Percentiles rank a stretch among this genome's conserved stretches.
These are phyloP conservation scores for Dioscorea dumetorum DNA, from an alignment of 106 monocot genomes.

Conservation along the genomic window DNA sequence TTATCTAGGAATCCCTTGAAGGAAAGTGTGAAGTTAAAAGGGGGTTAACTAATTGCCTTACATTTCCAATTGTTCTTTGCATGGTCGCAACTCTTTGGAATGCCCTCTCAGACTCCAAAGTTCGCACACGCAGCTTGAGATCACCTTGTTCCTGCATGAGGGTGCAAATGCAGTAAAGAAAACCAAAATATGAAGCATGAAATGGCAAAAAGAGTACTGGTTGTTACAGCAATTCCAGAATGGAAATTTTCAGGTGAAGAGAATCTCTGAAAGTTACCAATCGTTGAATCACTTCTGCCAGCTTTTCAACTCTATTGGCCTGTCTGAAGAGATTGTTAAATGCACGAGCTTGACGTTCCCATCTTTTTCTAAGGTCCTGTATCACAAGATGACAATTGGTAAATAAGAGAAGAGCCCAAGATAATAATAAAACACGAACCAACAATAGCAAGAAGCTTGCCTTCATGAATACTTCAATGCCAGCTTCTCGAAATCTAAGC, in stretches of 20 bases:
- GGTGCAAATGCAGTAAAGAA: background rate
- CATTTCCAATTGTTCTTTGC: slow-evolving; percentile 84
- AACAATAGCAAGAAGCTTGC: slow-evolving; percentile 27
- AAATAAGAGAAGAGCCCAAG: background rate
- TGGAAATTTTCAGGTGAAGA: background rate
- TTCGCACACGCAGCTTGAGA: slow-evolving; percentile 89
- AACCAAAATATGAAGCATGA: background rate
- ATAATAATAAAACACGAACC: background rate
- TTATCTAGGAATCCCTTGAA: no score
- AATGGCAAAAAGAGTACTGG: background rate
- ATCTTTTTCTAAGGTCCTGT: slow-evolving; percentile 92
- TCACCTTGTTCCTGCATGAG: slow-evolving; percentile 90
- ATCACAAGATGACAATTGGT: background rate
- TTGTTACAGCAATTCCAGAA: background rate
- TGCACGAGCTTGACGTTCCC: slow-evolving; percentile 80
- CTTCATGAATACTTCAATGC: slow-evolving; percentile 89
- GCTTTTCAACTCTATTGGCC: slow-evolving; percentile 90
- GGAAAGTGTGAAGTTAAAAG: no score
- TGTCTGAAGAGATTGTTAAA: slow-evolving; percentile 93
- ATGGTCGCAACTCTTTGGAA: slow-evolving; percentile 86
- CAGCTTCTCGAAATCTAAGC: slow-evolving; percentile 88
- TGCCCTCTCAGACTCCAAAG: slow-evolving; percentile 89
- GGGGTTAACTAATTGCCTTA: slow-evolving; percentile 28
- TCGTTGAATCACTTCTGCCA: slow-evolving; percentile 82
- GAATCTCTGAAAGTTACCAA: slow-evolving; percentile 46